These are phyloP conservation scores for Grosmannia huntii DNA, from an alignment of 2,329 filamentous ascomycete species.

Conservation along the genomic window DNA sequence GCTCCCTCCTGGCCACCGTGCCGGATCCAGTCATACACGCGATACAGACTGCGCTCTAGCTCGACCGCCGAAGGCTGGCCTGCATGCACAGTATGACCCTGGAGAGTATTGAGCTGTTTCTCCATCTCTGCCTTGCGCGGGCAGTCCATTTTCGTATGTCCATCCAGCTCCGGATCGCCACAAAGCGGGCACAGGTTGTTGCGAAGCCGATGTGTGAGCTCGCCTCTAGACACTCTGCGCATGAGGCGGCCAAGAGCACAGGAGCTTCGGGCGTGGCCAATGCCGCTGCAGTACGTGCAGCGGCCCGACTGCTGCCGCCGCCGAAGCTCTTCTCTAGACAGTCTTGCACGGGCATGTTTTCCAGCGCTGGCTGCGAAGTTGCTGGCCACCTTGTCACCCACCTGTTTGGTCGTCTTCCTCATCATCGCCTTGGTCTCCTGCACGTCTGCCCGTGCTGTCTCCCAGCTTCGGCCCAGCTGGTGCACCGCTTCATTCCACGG, in stretches of 20 bases:
- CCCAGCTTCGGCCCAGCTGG: too few relatives aligned
- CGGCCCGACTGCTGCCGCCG: background rate
- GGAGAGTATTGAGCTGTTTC: background rate
- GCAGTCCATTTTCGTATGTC: constrained; percentile 7
- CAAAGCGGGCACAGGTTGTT: constrained; percentile 7
- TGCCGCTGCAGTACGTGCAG: constrained; percentile 9
- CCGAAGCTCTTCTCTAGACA: constrained; percentile 1
- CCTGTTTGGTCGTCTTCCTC: background rate
- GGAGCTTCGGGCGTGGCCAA: constrained; percentile 3
- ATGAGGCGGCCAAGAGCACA: constrained; percentile 9
- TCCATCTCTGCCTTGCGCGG: background rate
- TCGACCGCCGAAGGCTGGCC: background rate
- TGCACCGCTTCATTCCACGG: background rate
- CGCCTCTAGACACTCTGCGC: constrained; percentile 6
- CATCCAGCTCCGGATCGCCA: constrained; percentile 5
- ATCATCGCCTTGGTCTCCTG: background rate
- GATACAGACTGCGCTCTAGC: background rate
- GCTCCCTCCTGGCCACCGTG: background rate
- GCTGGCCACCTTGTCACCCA: background rate
- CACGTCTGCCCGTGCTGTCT: background rate
- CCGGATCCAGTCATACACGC: background rate
- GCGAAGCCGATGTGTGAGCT: constrained; percentile 2
- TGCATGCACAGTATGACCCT: background rate
- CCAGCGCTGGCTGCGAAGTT: background rate
- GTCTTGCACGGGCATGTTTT: background rate